A percentile compares a stretch with the other conserved stretches of the same genome.
These are phyloP conservation scores for Hura crepitans DNA, from an alignment of 441 rosid genomes.

Conservation along the genomic window DNA sequence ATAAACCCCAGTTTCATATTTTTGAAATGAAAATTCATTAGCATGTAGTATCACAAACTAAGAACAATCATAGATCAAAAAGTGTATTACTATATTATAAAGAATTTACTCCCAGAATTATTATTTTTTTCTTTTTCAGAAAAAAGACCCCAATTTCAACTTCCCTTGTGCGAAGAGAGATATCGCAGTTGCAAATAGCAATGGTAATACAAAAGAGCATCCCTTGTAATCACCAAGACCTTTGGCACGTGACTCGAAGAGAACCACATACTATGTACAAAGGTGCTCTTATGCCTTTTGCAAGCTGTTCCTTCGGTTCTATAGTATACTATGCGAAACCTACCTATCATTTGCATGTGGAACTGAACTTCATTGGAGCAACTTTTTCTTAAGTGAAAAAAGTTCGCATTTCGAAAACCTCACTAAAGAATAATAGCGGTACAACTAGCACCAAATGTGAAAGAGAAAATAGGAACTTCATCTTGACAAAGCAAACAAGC, in stretches of 20 bases:
- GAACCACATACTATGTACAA: neutral
- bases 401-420: neutral
- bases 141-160: neutral
- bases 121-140: neutral
- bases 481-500: neutral
- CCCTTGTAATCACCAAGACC: neutral
- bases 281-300: neutral
- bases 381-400: neutral
- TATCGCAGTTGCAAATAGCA: neutral
- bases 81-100: neutral
- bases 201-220: neutral
- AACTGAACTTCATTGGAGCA: neutral
- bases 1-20: conserved; percentile 4
- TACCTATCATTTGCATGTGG: neutral
- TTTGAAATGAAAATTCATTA: neutral
- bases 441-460: neutral
- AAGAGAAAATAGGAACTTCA: neutral
- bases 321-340: neutral
- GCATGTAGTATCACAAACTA: neutral
- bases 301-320: too few relatives aligned
- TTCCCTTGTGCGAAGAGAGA: neutral
- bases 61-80: neutral
- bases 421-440: neutral
- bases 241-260: neutral
- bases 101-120: neutral